phyloP scores from a whole-genome alignment of 2,329 filamentous ascomycete species.

The Hypoxylon sp. region DNA sequence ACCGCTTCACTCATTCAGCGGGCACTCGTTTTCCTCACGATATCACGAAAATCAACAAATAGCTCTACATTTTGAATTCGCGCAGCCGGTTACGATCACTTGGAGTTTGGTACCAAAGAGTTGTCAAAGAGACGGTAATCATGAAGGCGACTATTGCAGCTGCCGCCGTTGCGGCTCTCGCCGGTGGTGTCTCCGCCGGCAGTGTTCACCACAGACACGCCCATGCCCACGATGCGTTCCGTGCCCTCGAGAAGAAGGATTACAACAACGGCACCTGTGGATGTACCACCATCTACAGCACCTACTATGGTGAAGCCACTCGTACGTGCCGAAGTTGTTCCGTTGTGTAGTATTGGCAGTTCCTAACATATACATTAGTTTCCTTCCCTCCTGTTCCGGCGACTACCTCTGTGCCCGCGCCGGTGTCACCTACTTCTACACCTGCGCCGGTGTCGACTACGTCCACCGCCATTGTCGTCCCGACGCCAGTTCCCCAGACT shows the following conservation, averaged over 20 bases:
- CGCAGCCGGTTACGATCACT: conserved; percentile 47
- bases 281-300: conserved; percentile 82
- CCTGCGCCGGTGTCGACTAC: conserved; percentile 47
- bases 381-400: conserved; percentile 54
- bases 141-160: conserved; percentile 82
- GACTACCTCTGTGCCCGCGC: conserved; percentile 45
- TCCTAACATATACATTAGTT: conserved; percentile 51
- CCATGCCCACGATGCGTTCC: conserved; percentile 71
- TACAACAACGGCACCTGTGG: conserved; percentile 64
- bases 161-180: conserved; percentile 73
- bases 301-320: conserved; percentile 75
- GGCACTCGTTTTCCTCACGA: conserved; percentile 74
- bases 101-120: conserved; percentile 49
- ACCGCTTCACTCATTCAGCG: conserved; percentile 93
- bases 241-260: conserved; percentile 63
- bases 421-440: conserved; percentile 45
- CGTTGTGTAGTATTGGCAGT: conserved; percentile 16
- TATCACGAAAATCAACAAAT: conserved; percentile 50
- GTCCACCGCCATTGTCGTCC: conserved; percentile 62
- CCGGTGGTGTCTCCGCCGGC: conserved; percentile 67
- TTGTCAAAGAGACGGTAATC: conserved; percentile 55
- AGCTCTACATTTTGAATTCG: conserved; percentile 46
- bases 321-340: conserved; percentile 62
- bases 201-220: conserved; percentile 72
- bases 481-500: conserved; percentile 65